Evolutionary conservation across 2,329 filamentous ascomycete species (phyloP), one percentile per base, ranked within the genome.

Genomic region (Tolypocladium pustulatum): DNA sequence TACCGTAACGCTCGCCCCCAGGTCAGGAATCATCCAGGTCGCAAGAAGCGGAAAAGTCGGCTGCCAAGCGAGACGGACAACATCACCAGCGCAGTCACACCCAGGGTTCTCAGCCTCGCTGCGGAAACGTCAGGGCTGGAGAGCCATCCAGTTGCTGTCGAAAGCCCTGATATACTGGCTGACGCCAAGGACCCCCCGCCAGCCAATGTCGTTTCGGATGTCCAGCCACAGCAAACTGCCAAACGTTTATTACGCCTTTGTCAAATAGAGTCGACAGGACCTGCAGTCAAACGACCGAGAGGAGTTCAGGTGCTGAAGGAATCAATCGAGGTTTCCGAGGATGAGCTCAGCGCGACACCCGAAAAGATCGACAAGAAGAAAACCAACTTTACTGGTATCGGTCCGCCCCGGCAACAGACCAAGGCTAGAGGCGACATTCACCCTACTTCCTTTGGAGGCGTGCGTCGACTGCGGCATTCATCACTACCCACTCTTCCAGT

Each of bases 381-480:
- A 22, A 62, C 57, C 51, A 64, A 63, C 41, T 65, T 63, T 32
- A 59, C 63, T 22, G 56, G 36, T 65, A 10, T 25, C 30, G 40
- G 12, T 13, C 40, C 58, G 8, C 37, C 36, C 13, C 20, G 59
- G 54, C 37, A 30, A 10, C 15, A 40, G n/a, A 12, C 7, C 12
- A 30, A 49, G 34, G 57, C 61, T 34, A 64, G 68, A 55, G 67
- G 65, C 36, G 71, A 73, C 43, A 70, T 73, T 17, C 58, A 56
- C 27, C 59, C 27, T 9, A 72, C 69, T 9, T 27, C 22, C 5
- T 65, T 66, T 25, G 40, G 52, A 22, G 36, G 25, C 13, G 6
- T 9, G 4, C 51, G n/a, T 27, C 56, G 32, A 27, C 36, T 32
- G n/a, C 10, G 12, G 27, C 5, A 8, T 27, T 22, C 20, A 15